phyloP scores from a whole-genome alignment of 2,329 filamentous ascomycete genomes.

The Dactylellina cionopaga region DNA sequence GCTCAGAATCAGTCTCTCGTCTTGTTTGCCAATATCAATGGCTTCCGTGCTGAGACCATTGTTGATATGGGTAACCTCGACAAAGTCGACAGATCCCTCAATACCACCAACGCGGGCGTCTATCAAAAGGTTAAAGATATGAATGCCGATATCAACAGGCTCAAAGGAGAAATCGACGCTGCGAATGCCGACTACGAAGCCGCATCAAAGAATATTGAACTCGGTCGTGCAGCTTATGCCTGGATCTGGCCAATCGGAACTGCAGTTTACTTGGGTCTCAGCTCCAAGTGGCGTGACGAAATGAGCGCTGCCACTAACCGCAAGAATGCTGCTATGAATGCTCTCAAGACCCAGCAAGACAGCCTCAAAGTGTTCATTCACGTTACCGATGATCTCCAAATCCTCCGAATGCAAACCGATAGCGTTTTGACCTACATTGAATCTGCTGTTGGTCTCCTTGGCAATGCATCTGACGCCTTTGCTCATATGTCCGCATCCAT shows the following conservation, averaged over 20 bases:
- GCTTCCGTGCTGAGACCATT: constrained; percentile 37
- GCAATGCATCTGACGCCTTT: constrained; percentile 36
- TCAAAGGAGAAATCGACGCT: constrained; percentile 25
- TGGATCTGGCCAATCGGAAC: constrained; percentile 41
- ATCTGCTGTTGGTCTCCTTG: constrained; percentile 28
- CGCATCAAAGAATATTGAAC: constrained; percentile 16
- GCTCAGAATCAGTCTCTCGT: constrained; percentile 30
- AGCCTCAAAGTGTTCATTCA: constrained; percentile 23
- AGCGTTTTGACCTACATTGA: constrained; percentile 46
- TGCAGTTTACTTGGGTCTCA: constrained; percentile 28
- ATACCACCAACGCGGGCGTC: constrained; percentile 18
- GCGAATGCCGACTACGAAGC: constrained; percentile 30
- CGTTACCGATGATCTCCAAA: constrained; percentile 34
- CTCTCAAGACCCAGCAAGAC: constrained; percentile 9
- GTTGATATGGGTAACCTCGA: constrained; percentile 43
- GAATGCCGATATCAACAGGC: constrained; percentile 19
- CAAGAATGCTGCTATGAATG: constrained; percentile 21
- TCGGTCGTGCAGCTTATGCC: constrained; percentile 21
- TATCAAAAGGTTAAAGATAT: constrained; percentile 28
- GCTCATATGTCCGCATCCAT: constrained; percentile 44
- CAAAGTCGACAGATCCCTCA: constrained; percentile 36
- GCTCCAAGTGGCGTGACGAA: constrained; percentile 37
- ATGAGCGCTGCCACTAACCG: constrained; percentile 25
- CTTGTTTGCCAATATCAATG: constrained; percentile 35
- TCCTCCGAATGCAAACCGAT: constrained; percentile 40